These are phyloP conservation scores for Pseudoperonospora humuli DNA, from an alignment of 352 stramenopile species.

Conservation along the genomic window DNA sequence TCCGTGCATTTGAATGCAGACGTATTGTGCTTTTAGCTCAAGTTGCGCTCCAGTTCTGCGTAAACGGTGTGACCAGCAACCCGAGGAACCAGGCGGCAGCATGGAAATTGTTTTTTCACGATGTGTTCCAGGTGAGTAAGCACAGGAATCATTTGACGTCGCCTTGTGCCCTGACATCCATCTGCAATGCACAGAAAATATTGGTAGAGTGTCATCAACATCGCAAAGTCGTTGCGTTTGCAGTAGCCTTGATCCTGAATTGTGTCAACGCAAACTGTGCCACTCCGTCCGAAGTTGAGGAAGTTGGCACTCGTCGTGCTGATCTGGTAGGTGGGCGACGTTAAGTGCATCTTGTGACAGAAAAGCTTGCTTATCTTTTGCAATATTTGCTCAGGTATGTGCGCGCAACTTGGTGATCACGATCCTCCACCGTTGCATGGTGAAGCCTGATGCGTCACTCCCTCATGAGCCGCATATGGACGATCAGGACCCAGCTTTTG, in stretches of 20 bases:
- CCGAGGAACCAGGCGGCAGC: slow-evolving; percentile 34
- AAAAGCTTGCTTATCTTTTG: neutral
- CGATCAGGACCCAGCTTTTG: slow-evolving; percentile 56
- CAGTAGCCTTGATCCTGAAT: slow-evolving; percentile 53
- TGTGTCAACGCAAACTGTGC: slow-evolving; percentile 42
- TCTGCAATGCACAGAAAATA: slow-evolving; percentile 46
- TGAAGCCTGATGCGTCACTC: slow-evolving; percentile 7
- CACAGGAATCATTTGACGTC: neutral
- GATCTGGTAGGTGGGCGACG: slow-evolving; percentile 39
- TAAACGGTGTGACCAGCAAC: slow-evolving; percentile 52
- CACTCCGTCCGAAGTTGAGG: slow-evolving; percentile 12
- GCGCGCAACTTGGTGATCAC: slow-evolving; percentile 65
- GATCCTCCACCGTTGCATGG: slow-evolving; percentile 66
- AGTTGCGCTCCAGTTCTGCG: slow-evolving; percentile 67
- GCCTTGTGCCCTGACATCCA: slow-evolving; percentile 1
- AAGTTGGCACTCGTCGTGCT: slow-evolving; percentile 21
- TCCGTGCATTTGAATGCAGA: slow-evolving; percentile 16
- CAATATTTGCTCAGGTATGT: slow-evolving; percentile 31
- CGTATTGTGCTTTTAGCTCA: slow-evolving; percentile 44
- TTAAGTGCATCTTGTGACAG: neutral
- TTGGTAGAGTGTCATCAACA: slow-evolving; percentile 72
- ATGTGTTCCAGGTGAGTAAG: slow-evolving; percentile 51
- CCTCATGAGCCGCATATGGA: slow-evolving; percentile 16
- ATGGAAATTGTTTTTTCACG: slow-evolving; percentile 61
- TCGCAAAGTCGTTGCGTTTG: slow-evolving; percentile 70